Evolutionary conservation across 2,329 filamentous ascomycete genomes (phyloP).

Genomic region (Penicillium sp.): DNA sequence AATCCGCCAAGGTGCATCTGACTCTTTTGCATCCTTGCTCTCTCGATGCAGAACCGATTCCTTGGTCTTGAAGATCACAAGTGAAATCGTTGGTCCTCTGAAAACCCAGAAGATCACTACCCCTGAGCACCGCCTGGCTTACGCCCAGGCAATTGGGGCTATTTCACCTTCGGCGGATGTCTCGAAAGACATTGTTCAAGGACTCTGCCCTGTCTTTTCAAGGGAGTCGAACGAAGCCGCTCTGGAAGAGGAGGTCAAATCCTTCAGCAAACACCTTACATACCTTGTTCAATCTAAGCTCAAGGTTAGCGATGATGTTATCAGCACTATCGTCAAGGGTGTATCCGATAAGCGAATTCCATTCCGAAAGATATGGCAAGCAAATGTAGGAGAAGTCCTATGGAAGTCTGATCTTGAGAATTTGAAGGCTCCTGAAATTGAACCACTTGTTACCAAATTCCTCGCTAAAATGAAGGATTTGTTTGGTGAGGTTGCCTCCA

Average conservation of each 20-base stretch:
- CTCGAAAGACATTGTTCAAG: conserved; percentile 64
- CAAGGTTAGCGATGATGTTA: conserved; percentile 62
- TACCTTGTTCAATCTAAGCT: conserved; percentile 60
- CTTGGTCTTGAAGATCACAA: conserved; percentile 64
- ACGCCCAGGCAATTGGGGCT: conserved; percentile 74
- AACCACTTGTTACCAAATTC: conserved; percentile 49
- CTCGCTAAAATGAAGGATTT: conserved; percentile 57
- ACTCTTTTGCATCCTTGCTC: conserved; percentile 70
- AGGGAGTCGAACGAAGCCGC: conserved; percentile 91
- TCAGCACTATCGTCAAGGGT: conserved; percentile 75
- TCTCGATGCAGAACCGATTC: conserved; percentile 57
- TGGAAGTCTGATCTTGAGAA: conserved; percentile 53
- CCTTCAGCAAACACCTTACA: conserved; percentile 64
- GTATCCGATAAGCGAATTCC: conserved; percentile 78
- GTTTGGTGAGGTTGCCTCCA: conserved; percentile 74
- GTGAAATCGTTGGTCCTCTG: conserved; percentile 75
- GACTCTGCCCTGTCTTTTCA: conserved; percentile 64
- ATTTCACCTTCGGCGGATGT: conserved; percentile 60
- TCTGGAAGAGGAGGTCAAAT: conserved; percentile 69
- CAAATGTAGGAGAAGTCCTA: conserved; percentile 69
- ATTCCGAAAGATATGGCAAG: conserved; percentile 75
- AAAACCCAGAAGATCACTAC: conserved; percentile 80
- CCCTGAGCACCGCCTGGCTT: conserved; percentile 77
- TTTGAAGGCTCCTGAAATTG: conserved; percentile 48
- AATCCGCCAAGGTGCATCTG: conserved; percentile 72